Evolutionary conservation across 495 filamentous ascomycete genomes (phyloP).

Genomic region (Xanthoparmelia taractica): DNA sequence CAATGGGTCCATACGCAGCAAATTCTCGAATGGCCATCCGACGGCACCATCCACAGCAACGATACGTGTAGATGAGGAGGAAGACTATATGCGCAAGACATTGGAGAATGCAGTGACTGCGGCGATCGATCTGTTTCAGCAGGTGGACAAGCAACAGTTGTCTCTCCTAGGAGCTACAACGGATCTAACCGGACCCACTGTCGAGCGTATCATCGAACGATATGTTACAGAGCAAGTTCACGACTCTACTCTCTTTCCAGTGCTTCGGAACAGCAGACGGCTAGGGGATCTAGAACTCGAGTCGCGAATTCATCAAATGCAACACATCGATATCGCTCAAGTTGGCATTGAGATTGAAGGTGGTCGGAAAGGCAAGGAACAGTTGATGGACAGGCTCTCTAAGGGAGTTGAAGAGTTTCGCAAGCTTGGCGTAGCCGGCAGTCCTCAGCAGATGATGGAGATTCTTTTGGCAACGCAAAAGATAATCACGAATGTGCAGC

Average conservation of each 20-base stretch:
- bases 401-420: constrained; percentile 84
- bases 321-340: constrained; percentile 88
- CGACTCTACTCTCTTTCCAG: constrained; percentile 73
- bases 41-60: constrained; percentile 42
- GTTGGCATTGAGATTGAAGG: constrained; percentile 77
- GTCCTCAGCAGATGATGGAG: constrained; percentile 92
- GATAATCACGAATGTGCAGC: constrained; percentile 53
- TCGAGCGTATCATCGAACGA: constrained; percentile 89
- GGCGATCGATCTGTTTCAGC: constrained; percentile 91
- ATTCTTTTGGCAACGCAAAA: constrained; percentile 83
- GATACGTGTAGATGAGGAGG: constrained; percentile 67
- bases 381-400: constrained; percentile 60
- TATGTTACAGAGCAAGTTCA: constrained; percentile 94
- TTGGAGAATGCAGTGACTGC: constrained; percentile 87
- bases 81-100: constrained; percentile 74
- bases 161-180: constrained; percentile 88
- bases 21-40: constrained; percentile 26
- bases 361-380: constrained; percentile 61
- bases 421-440: constrained; percentile 73
- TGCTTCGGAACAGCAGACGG: constrained; percentile 67
- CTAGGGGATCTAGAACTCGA: constrained; percentile 87
- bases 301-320: constrained; percentile 82
- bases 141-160: constrained; percentile 90
- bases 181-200: constrained; percentile 82
- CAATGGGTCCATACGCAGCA: constrained; percentile 26